These are phyloP conservation scores for Pseudocercospora musae DNA, from an alignment of 2,329 filamentous ascomycete genomes.

Conservation along the genomic window DNA sequence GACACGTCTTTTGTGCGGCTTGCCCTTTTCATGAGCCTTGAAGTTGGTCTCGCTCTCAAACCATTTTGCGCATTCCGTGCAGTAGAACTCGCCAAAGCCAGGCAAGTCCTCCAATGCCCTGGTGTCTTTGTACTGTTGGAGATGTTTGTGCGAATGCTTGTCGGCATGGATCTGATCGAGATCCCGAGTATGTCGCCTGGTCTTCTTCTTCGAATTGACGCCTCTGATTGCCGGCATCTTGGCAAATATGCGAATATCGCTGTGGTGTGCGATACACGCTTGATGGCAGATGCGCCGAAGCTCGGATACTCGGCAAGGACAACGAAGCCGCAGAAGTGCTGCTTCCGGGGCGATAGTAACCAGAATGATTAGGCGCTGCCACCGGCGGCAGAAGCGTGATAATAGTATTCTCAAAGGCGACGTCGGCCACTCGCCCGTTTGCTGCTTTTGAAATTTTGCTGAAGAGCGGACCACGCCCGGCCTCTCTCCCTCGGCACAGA, in stretches of 20 bases:
- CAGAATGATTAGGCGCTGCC: background rate
- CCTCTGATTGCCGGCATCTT: conserved; percentile 52
- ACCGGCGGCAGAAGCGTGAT: background rate
- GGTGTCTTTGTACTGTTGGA: conserved; percentile 71
- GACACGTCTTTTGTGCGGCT: conserved; percentile 90
- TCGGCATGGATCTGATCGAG: conserved; percentile 90
- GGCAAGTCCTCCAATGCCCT: conserved; percentile 85
- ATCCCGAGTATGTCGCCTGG: conserved; percentile 61
- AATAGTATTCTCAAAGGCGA: background rate
- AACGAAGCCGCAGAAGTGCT: background rate
- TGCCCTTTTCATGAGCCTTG: conserved; percentile 73
- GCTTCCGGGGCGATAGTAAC: background rate
- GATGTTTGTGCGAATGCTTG: conserved; percentile 71
- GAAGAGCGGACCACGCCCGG: conserved; percentile 1
- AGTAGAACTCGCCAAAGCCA: conserved; percentile 81
- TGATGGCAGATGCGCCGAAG: background rate
- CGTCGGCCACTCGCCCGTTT: conserved; percentile 2
- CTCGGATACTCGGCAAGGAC: background rate
- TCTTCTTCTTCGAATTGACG: conserved; percentile 49
- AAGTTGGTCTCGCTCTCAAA: conserved; percentile 83
- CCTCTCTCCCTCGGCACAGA: conserved; percentile 2
- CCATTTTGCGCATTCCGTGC: conserved; percentile 91
- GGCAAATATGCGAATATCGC: background rate
- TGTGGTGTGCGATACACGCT: background rate
- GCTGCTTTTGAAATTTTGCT: background rate